Conservation (phyloP, 164 flowering plant species). For the Protea cynaroides region DNA sequence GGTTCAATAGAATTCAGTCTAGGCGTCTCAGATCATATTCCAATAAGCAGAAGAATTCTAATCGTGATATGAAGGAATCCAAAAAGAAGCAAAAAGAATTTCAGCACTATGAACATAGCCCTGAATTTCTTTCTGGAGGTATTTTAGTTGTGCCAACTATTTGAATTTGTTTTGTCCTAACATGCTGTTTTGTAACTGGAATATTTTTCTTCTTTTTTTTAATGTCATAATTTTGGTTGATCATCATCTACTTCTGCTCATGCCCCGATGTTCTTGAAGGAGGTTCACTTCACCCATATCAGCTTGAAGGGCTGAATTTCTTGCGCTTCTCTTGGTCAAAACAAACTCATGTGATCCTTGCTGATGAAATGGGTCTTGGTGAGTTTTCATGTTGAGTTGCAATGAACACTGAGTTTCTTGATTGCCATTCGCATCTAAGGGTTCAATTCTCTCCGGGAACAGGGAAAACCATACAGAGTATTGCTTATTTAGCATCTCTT, state of each 20-base stretch:
- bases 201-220: background rate
- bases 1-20: conserved; percentile 50
- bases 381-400: conserved; percentile 14
- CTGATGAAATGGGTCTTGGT: conserved; percentile 99
- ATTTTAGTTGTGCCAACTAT: conserved; percentile 1
- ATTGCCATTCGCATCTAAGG: conserved; percentile 4
- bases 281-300: conserved; percentile 95
- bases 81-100: conserved; percentile 69
- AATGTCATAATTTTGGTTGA: conserved; percentile 4
- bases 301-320: conserved; percentile 95
- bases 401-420: background rate
- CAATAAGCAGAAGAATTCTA: conserved; percentile 44
- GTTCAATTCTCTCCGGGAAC: conserved; percentile 16
- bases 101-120: conserved; percentile 80
- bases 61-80: conserved; percentile 41
- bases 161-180: background rate
- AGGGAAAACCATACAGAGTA: conserved; percentile 99
- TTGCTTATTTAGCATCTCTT: conserved; percentile 91
- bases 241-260: background rate
- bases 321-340: conserved; percentile 91
- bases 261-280: conserved; percentile 40
- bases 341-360: conserved; percentile 95
- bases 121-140: conserved; percentile 94
- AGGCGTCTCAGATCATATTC: conserved; percentile 34
- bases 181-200: conserved; percentile 1